Base-by-base conservation (phyloP, 768 basidiomycete species). In the Suillus ampliporus region DNA sequence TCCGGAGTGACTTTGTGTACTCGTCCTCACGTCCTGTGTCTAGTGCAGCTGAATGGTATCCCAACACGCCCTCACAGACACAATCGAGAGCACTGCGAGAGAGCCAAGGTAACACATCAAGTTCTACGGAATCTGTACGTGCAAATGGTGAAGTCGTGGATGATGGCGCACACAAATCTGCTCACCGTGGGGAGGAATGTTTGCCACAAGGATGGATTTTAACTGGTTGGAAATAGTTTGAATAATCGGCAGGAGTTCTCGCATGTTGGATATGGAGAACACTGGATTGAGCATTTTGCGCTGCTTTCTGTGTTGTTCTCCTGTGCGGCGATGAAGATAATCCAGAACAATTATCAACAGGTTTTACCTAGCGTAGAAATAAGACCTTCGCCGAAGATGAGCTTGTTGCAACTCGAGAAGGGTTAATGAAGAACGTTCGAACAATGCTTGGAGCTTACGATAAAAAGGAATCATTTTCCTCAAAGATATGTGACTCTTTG, bases 331-430 rank as follows among this genome's bases (percentile, higher is more conserved):
- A 38, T 52, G 31, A 35, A 21, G 58, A 58, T 0, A 13, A 71
- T 48, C 47, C 19, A 2, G 6, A 19, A 13, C 10, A 21, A 9
- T 11, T 11, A 5, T 14, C 5, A 14, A 31, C 21, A 2, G 28
- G 51, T 11, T 46, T 34, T 2, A 70, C 72, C 71, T 3, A 71
- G 62, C 4, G 74, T 76, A 0, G 68, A 67, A 13, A 72, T 62
- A 19, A 76, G 67, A 11, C 75, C 70, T 15, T 70, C 64, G 2
- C 74, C 72, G 41, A 75, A 74, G 21, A 69, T 65, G 3, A 71
- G 19, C 46, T 57, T 17, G 48, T 60, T 60, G 1, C 19, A 35
- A 9, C 58, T 60, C 17, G 15, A 35, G 17, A n/a, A 41, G 26
- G 23, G 54, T 37, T 21, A 37, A 41, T 11, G 15, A 41, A n/a